Conservation (phyloP, 345 rosid species). For the Angophora floribunda region DNA sequence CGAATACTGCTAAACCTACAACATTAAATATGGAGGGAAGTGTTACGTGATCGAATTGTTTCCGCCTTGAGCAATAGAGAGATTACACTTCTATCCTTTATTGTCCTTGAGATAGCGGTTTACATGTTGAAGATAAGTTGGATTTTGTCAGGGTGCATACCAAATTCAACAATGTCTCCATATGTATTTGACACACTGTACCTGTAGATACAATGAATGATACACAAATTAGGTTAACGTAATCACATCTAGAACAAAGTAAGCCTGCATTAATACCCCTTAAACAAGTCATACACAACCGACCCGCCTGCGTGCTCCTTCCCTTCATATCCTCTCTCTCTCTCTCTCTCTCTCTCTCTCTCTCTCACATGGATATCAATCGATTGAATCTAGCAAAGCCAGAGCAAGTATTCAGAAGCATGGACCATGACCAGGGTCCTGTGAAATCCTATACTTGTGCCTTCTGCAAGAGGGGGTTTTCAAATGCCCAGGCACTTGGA, state of each 20-base stretch:
- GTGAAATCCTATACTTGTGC: constrained; percentile 26
- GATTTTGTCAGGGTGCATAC: background rate
- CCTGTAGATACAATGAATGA: background rate
- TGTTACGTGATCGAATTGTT: background rate
- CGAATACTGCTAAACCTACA: background rate
- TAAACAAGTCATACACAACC: background rate
- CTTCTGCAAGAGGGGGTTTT: constrained; percentile 58
- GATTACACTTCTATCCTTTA: background rate
- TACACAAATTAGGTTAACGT: background rate
- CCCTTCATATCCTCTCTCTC: background rate
- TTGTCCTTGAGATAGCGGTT: background rate
- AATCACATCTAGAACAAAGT: background rate
- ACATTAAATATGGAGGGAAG: background rate
- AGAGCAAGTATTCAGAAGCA: constrained; percentile 3
- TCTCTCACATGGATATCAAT: background rate
- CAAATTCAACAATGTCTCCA: background rate
- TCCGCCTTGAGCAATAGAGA: background rate
- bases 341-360: background rate
- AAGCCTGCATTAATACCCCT: background rate
- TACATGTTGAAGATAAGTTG: background rate
- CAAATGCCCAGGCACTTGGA: constrained; percentile 67
- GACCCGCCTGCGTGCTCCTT: background rate
- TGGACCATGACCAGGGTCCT: background rate
- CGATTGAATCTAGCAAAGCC: background rate
- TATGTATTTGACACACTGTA: background rate